Percentiles rank a stretch among this genome's conserved stretches.
phyloP scores from a whole-genome alignment of 208 protist species.

The Leishmania guyanensis region DNA sequence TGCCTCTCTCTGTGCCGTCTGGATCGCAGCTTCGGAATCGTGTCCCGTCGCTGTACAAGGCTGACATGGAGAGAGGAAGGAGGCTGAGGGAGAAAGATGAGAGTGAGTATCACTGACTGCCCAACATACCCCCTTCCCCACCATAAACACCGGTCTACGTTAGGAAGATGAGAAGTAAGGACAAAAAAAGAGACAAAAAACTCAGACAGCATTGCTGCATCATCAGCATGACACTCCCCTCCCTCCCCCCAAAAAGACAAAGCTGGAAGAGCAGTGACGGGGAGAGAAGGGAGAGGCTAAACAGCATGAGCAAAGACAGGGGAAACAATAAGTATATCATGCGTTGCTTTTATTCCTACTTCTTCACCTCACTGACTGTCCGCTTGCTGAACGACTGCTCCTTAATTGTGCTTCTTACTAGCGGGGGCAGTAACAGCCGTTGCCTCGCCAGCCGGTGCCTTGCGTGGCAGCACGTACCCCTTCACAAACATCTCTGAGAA shows the following conservation, averaged over 20 bases:
- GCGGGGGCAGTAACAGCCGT: not conserved
- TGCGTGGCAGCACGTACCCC: constrained; percentile 65
- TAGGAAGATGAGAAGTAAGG: not conserved
- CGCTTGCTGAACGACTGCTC: not conserved
- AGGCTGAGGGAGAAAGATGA: not conserved
- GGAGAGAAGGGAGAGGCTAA: constrained; percentile 1
- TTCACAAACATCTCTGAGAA: constrained; percentile 91
- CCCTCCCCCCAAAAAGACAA: not conserved
- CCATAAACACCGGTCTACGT: not conserved
- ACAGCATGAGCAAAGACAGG: not conserved
- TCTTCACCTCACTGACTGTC: not conserved
- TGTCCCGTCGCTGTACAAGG: not conserved
- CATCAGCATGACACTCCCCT: not conserved
- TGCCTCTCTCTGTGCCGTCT: not conserved
- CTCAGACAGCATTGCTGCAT: constrained; percentile 15
- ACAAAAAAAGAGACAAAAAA: constrained; percentile 3
- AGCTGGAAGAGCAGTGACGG: not conserved
- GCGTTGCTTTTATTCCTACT: not conserved
- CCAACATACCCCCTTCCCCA: not conserved
- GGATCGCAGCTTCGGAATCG: not conserved
- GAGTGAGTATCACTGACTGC: not conserved
- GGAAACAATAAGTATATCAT: not conserved
- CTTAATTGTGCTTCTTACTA: constrained; percentile 21
- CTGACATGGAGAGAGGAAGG: not conserved
- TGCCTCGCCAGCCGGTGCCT: constrained; percentile 9